Conservation (phyloP, 2,329 filamentous ascomycete species). For the Diatrype stigma region DNA sequence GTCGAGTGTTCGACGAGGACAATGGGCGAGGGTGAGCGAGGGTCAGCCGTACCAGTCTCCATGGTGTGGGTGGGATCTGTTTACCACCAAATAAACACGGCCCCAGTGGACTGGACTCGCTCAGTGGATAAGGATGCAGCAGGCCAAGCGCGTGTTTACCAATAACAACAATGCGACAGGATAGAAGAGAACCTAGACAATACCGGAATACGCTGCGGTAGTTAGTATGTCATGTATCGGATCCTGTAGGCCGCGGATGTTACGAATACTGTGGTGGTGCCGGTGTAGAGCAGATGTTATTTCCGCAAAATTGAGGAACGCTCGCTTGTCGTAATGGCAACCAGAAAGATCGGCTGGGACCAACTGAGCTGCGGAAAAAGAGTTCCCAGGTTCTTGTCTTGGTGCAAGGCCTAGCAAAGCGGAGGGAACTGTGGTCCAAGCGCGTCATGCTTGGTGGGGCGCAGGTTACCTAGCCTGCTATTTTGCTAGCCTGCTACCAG, state of each 20-base stretch:
- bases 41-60: slow-evolving; percentile 19
- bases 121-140: slow-evolving; percentile 2
- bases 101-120: background rate
- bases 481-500: background rate
- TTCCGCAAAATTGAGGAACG: background rate
- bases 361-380: background rate
- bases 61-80: slow-evolving; percentile 22
- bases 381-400: background rate
- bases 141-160: background rate
- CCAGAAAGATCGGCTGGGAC: background rate
- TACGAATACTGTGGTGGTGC: too few relatives aligned
- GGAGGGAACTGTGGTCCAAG: background rate
- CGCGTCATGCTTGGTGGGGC: background rate
- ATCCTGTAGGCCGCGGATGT: too few relatives aligned
- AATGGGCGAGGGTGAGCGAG: background rate
- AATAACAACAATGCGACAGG: background rate
- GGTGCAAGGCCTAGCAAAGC: background rate
- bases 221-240: background rate
- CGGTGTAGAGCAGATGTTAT: background rate
- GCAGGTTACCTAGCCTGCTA: too few relatives aligned
- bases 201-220: background rate
- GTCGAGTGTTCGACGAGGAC: background rate
- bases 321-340: background rate
- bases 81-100: slow-evolving; percentile 18
- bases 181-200: background rate